phyloP scores from a whole-genome alignment of 352 stramenopile species.

The Globisporangium heterothallicum region DNA sequence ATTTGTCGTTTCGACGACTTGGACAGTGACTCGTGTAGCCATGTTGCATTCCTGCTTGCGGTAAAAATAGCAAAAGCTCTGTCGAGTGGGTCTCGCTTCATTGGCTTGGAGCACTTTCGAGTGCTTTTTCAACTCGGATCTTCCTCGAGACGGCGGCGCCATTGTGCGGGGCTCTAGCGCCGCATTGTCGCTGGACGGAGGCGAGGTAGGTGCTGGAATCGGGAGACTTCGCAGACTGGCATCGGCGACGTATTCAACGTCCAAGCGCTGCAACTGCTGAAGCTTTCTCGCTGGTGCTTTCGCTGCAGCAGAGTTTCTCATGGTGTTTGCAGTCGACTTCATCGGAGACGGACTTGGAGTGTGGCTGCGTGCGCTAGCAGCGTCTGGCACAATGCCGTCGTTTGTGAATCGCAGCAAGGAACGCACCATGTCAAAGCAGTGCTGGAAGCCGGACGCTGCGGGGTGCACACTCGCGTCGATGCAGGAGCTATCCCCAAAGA shows the following conservation, averaged over 20 bases:
- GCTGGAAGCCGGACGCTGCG: slow-evolving; percentile 25
- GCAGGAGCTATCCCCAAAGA: slow-evolving; percentile 72
- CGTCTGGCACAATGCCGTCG: slow-evolving; percentile 23
- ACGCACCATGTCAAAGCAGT: slow-evolving; percentile 65
- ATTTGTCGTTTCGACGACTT: slow-evolving; percentile 7
- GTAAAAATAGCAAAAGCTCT: slow-evolving; percentile 70
- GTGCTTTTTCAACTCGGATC: slow-evolving; percentile 32
- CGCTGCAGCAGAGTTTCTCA: neutral
- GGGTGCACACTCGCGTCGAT: slow-evolving; percentile 56
- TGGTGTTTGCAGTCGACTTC: neutral
- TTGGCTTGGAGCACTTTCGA: slow-evolving; percentile 60
- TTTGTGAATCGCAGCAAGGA: slow-evolving; percentile 57
- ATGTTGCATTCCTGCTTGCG: slow-evolving; percentile 2
- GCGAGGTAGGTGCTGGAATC: slow-evolving; percentile 1
- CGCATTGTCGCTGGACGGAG: slow-evolving; percentile 10
- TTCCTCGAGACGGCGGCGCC: slow-evolving; percentile 15
- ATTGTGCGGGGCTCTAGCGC: slow-evolving; percentile 19
- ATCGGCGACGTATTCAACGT: slow-evolving; percentile 29
- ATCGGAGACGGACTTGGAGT: neutral
- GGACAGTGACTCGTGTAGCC: neutral
- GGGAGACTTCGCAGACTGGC: slow-evolving; percentile 6
- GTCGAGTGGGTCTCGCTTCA: slow-evolving; percentile 24
- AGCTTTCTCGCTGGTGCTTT: neutral
- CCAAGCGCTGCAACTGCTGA: slow-evolving; percentile 22
- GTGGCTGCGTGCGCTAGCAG: neutral